A percentile compares a stretch with the other conserved stretches of the same genome.
Conservation (phyloP, 2,329 filamentous ascomycete genomes). For the Colletotrichum tropicale region DNA sequence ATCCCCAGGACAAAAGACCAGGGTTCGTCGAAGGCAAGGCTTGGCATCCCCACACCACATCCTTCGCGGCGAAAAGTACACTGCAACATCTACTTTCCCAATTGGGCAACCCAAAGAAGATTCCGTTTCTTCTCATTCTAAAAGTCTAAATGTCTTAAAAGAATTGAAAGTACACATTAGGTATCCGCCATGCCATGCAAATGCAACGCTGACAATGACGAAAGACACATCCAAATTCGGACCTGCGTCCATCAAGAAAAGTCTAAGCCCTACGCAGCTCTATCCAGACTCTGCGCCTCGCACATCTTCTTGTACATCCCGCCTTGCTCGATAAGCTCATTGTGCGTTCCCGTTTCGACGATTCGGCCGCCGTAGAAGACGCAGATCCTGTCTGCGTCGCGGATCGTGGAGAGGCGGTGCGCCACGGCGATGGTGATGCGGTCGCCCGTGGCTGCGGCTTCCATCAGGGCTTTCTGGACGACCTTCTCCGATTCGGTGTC, state of each 20-base stretch:
- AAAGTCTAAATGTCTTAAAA: neutral
- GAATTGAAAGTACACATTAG: neutral
- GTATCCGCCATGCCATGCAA: neutral
- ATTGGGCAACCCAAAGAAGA: neutral
- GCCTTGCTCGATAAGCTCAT: neutral
- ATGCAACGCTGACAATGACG: neutral
- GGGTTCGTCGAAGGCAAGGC: neutral
- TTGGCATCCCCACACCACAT: neutral
- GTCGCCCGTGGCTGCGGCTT: constrained; percentile 24
- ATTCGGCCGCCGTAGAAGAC: constrained; percentile 8
- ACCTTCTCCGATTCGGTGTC: constrained; percentile 70
- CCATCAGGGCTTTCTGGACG: constrained; percentile 64
- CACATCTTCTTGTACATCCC: constrained; percentile 19
- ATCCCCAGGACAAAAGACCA: no score
- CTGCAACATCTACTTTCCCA: neutral
- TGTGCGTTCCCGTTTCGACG: constrained; percentile 6
- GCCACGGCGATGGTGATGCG: constrained; percentile 21
- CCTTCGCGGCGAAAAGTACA: neutral
- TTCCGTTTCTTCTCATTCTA: neutral
- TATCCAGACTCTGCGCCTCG: constrained; percentile 14
- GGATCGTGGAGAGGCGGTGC: constrained; percentile 21
- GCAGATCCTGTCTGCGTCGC: constrained; percentile 19
- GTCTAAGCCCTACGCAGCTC: neutral
- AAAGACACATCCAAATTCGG: neutral
- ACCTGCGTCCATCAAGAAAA: neutral